These are phyloP conservation scores for Chaetomiaceae sp. DNA, from an alignment of 2,329 filamentous ascomycete genomes.

Conservation along the genomic window DNA sequence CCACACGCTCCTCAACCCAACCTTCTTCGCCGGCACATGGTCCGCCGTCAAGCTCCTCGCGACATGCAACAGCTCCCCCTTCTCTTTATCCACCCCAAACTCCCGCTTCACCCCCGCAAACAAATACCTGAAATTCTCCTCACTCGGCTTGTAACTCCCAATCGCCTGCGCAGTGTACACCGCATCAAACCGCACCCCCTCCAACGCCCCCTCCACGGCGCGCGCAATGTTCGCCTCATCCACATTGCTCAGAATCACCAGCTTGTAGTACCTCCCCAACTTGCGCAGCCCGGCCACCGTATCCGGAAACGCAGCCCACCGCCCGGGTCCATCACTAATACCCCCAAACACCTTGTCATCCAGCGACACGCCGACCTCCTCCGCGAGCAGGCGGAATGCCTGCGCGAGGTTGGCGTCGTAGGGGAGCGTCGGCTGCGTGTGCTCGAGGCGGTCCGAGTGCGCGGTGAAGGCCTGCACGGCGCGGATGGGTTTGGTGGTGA, in stretches of 20 bases:
- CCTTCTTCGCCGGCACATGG: constrained; percentile 56
- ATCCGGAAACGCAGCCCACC: constrained; percentile 54
- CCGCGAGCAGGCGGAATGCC: constrained; percentile 42
- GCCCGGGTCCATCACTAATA: constrained; percentile 47
- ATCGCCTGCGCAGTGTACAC: constrained; percentile 66
- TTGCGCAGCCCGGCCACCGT: constrained; percentile 46
- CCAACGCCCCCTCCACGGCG: constrained; percentile 34
- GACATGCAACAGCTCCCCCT: constrained; percentile 55
- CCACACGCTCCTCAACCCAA: constrained; percentile 58
- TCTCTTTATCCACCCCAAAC: constrained; percentile 45
- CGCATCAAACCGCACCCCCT: constrained; percentile 50
- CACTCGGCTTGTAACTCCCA: constrained; percentile 63
- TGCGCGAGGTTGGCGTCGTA: constrained; percentile 55
- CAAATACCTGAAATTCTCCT: constrained; percentile 60
- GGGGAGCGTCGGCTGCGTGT: constrained; percentile 46
- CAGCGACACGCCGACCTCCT: constrained; percentile 27
- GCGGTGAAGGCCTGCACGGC: constrained; percentile 39
- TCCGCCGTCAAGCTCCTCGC: constrained; percentile 63
- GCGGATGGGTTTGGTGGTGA: constrained; percentile 35
- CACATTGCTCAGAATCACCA: constrained; percentile 57
- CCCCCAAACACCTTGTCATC: constrained; percentile 36
- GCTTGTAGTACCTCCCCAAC: constrained; percentile 47
- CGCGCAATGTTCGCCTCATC: constrained; percentile 38
- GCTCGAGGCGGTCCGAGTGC: constrained; percentile 45
- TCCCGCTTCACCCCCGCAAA: constrained; percentile 45